Conservation (phyloP, 176 grass and related monocot species). For the Miscanthus lutarioriparius region DNA sequence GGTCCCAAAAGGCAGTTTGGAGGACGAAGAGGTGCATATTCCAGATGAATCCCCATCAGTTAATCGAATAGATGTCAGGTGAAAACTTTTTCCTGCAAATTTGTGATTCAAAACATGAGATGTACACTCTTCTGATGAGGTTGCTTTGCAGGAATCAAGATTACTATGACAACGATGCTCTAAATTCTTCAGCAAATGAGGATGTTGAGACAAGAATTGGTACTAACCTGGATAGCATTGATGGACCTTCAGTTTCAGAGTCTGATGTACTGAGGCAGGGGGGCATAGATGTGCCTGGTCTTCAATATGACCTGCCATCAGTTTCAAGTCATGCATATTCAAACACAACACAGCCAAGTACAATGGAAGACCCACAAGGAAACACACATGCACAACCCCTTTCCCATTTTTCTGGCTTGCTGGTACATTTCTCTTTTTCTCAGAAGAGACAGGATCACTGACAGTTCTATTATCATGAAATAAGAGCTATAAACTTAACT, state of each 20-base stretch:
- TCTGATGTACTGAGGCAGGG: conserved; percentile 72
- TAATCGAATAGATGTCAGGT: conserved; percentile 69
- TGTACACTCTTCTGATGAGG: conserved; percentile 14
- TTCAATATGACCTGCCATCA: conserved; percentile 83
- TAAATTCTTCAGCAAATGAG: conserved; percentile 52
- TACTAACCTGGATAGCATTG: conserved; percentile 54
- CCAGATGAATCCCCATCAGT: conserved; percentile 56
- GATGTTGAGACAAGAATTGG: conserved; percentile 49
- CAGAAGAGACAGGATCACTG: conserved; percentile 14
- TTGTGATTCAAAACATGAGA: not conserved
- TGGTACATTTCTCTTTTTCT: conserved; percentile 55
- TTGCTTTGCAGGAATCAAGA: conserved; percentile 74
- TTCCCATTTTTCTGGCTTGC: conserved; percentile 73
- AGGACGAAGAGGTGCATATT: conserved; percentile 50
- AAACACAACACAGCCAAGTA: conserved; percentile 60
- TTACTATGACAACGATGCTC: conserved; percentile 51
- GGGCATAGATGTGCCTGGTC: conserved; percentile 53
- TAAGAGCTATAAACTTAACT: conserved; percentile 1
- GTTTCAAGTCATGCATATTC: conserved; percentile 63
- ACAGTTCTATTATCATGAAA: not conserved
- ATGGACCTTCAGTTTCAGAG: conserved; percentile 67
- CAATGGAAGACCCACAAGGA: conserved; percentile 59
- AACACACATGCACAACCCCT: conserved; percentile 68
- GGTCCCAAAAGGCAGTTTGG: conserved; percentile 41
- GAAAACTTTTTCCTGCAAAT: not conserved